Base-by-base conservation (phyloP, 768 basidiomycete genomes). In the Sporobolomyces phaffii region DNA sequence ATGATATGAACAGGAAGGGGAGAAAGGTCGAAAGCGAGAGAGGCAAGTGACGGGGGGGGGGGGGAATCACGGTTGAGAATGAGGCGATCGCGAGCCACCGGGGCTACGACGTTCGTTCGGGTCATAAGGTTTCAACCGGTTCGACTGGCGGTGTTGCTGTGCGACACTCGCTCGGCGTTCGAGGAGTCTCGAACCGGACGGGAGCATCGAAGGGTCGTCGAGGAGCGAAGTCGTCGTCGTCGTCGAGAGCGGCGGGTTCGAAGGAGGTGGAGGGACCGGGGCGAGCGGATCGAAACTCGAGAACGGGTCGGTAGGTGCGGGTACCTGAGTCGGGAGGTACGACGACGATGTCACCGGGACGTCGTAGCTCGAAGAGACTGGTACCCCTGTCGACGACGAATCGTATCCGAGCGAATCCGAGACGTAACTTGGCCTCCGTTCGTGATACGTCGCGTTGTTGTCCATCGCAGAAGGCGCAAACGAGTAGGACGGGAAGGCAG, bases 101-200 rank as follows among this genome's bases (percentile, higher is more conserved):
- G 54, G 54, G 43, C 54, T 56, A 9, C 54, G 24, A 7, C 54
- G 38, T 24, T 56, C 54, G 54, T 56, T 56, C 26, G 13, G 38
- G 20, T 56, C 54, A 40, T 56, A 56, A 41, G 54, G 54, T 56
- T 56, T 56, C 22, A 43, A 43, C 10, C 54, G 38, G 26, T 36
- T 38, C 34, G 34, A n/a, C 20, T 56, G 38, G 5, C 54, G 24
- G 13, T 41, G 54, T 41, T 24, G 53, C 7, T 38, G n/a, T 18
- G 38, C 38, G 9, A 56, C 28, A 26, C 54, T 56, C 26, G 54
- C 38, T 15, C 54, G 18, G 6, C 54, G 7, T 43, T 56, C 54
- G 26, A 43, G 3, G 5, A 29, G 26, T 43, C 54, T 28, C 26
- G 54, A 40, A 4, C 52, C 52, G 26, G 52, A 31, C 11, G 36